Conservation (phyloP, 2,329 filamentous ascomycete genomes). For the Myriosclerotinia duriaeana region DNA sequence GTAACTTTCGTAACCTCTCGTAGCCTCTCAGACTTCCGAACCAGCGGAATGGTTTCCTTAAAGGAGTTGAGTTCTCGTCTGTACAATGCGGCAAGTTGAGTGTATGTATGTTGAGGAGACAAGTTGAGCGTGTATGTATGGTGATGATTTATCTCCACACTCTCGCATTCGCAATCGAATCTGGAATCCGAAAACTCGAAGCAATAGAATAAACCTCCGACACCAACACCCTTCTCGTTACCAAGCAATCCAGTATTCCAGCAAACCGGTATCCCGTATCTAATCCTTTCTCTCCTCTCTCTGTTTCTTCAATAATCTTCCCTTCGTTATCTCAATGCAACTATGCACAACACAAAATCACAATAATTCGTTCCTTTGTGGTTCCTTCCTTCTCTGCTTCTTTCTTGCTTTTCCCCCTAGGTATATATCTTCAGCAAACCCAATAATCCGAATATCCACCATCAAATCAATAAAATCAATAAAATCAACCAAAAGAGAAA, state of each 20-base stretch:
- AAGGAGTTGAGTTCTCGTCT: neutral
- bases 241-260: neutral
- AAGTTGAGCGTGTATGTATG: neutral
- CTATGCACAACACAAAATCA: slow-evolving; percentile 16
- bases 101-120: too few relatives aligned
- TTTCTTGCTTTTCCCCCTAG: neutral
- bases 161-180: neutral
- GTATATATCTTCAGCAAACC: neutral
- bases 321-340: slow-evolving; percentile 10
- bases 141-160: neutral
- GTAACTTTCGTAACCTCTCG: neutral
- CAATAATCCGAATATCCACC: neutral
- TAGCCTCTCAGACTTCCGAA: neutral
- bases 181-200: too few relatives aligned
- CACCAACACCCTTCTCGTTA: neutral
- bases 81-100: neutral
- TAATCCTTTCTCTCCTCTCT: too few relatives aligned
- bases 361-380: neutral
- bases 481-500: neutral
- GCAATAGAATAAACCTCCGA: neutral
- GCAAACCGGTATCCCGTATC: too few relatives aligned
- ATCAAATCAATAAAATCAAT: neutral
- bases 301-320: neutral
- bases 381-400: neutral
- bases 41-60: neutral